phyloP scores from a whole-genome alignment of 2,329 filamentous ascomycete species.

The Stachybotrys elegans region DNA sequence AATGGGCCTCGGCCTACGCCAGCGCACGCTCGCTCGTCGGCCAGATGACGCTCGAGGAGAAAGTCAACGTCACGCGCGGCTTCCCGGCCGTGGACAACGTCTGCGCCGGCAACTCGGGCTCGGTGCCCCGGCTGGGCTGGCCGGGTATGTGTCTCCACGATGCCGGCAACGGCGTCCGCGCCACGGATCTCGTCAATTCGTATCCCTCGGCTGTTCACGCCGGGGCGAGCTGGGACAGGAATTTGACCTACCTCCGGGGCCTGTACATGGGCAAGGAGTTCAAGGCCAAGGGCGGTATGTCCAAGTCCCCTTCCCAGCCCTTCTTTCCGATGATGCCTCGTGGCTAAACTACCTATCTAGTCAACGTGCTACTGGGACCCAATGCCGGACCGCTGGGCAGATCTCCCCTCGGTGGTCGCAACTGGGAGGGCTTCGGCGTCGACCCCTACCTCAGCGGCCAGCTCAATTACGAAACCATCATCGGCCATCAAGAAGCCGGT shows the following conservation, averaged over 20 bases:
- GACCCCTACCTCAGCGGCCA: slow-evolving; percentile 69
- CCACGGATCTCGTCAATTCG: slow-evolving; percentile 41
- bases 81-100: slow-evolving; percentile 49
- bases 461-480: slow-evolving; percentile 65
- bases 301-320: not conserved
- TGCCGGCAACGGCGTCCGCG: slow-evolving; percentile 43
- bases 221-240: slow-evolving; percentile 49
- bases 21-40: slow-evolving; percentile 52
- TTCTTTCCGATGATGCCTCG: not conserved
- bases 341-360: slow-evolving; percentile 17
- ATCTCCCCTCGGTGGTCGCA: slow-evolving; percentile 65
- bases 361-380: slow-evolving; percentile 67
- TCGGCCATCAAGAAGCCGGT: slow-evolving; percentile 71
- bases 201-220: slow-evolving; percentile 43
- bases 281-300: slow-evolving; percentile 50
- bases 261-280: slow-evolving; percentile 53
- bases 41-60: slow-evolving; percentile 63
- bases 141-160: slow-evolving; percentile 45
- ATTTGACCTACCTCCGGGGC: slow-evolving; percentile 45
- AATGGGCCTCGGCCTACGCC: slow-evolving; percentile 54
- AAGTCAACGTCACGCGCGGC: slow-evolving; percentile 46
- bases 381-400: slow-evolving; percentile 66
- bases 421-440: slow-evolving; percentile 70
- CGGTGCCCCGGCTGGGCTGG: slow-evolving; percentile 38
- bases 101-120: slow-evolving; percentile 43